Evolutionary conservation across 441 rosid genomes (phyloP), one percentile per base, ranked within the genome.

Genomic region (Syzygium malaccense): DNA sequence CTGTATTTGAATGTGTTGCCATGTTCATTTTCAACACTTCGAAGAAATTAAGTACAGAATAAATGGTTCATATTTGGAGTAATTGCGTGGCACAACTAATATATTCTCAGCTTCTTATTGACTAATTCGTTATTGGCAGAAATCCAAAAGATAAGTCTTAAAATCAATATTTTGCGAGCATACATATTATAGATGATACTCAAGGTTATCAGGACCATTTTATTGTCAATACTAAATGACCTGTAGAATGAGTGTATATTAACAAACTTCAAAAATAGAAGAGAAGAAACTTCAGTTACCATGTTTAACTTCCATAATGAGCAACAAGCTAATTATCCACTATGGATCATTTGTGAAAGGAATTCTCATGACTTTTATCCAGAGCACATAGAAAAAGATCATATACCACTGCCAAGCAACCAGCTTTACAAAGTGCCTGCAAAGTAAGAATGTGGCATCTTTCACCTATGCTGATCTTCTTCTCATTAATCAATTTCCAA

Each of bases 381-480:
- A 85, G 57, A 55, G 58, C 26, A 4, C 45, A 85, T 11, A 80
- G 41, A 41, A 85, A 54, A 86, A 32, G 86, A 11, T 30, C 20
- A 86, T 92, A 97, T 93, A 97, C 99, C 99, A 96, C 97, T 78
- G 93, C 94, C 92, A 96, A 91, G 91, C 95, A 91, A 86, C 99
- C 98, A 54, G 96, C 98, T 78, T 91, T 93, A 93, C 99, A 96
- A 87, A 98, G 97, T 49, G 99, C 92, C 92, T 66, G 94, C 86
- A 94, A 90, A 92, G 94, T 95, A 91, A 94, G 94, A 64, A 94
- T 78, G 92, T 91, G 93, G 86, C 94, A 94, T 83, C 53, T 92
- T 91, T 91, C 86, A 87, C 92, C 93, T 85, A 93, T 90, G 87
- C 88, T 84, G 51, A 96, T 92, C 87, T 92, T 91, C 86, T 92